These are phyloP conservation scores for Coccomyxa sp. DNA, from an alignment of 139 green algal species.

Conservation along the genomic window DNA sequence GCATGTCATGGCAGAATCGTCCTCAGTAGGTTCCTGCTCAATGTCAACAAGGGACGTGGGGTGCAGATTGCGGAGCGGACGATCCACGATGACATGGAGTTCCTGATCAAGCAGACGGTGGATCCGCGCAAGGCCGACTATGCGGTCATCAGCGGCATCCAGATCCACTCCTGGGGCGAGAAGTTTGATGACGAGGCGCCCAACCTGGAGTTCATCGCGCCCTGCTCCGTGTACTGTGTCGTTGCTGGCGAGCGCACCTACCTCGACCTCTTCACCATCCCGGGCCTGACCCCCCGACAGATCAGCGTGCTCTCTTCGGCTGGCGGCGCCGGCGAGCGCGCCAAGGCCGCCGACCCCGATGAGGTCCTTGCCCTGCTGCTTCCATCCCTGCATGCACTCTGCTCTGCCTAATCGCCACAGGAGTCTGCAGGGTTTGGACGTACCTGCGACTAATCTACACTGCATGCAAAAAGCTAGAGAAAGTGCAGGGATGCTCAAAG, in stretches of 20 bases:
- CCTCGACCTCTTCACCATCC: conserved; percentile 62
- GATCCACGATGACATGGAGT: conserved; percentile 85
- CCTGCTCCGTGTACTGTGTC: conserved; percentile 62
- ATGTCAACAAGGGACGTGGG: no score
- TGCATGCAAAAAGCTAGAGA: no score
- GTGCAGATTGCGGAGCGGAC: conserved; percentile 53
- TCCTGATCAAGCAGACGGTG: conserved; percentile 76
- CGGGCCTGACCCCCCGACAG: conserved; percentile 38
- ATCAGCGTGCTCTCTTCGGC: conserved; percentile 26
- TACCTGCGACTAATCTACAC: no score
- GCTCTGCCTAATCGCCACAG: no score
- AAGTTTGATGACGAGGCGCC: conserved; percentile 45
- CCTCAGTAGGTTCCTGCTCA: no score
- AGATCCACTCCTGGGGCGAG: conserved; percentile 81
- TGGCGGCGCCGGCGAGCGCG: not conserved
- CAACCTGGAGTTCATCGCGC: conserved; percentile 72
- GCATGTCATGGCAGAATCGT: no score
- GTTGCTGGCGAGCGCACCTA: conserved; percentile 65
- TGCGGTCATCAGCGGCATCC: conserved; percentile 40
- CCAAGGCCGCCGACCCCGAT: not conserved
- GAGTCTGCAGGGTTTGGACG: no score
- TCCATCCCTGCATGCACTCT: no score
- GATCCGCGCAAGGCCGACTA: conserved; percentile 79
- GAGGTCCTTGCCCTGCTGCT: not conserved
- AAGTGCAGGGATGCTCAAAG: no score